Conservation (phyloP, 1,284 basidiomycete genomes). For the Microbotryomycetes sp. region DNA sequence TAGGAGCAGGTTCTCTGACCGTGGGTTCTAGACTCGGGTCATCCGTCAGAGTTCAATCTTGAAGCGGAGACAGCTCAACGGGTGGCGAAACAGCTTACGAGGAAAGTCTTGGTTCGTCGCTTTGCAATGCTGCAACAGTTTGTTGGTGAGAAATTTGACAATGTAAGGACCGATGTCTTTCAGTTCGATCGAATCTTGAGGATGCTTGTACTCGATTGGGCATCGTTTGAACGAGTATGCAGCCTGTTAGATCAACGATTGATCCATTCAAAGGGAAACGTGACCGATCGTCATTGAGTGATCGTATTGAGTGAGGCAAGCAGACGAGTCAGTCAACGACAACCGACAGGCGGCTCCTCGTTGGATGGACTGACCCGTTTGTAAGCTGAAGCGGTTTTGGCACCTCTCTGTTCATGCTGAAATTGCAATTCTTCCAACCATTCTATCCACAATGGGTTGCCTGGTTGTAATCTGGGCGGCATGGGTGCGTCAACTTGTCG, state of each 20-base stretch:
- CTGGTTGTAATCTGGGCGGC: conserved; percentile 5
- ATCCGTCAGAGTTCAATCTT: too few relatives aligned
- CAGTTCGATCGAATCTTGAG: conserved; percentile 16
- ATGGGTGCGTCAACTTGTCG: too few relatives aligned
- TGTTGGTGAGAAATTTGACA: conserved; percentile 4
- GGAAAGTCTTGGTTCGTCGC: conserved; percentile 1
- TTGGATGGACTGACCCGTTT: neutral
- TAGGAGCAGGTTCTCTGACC: too few relatives aligned
- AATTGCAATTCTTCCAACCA: conserved; percentile 20
- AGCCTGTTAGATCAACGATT: conserved; percentile 10
- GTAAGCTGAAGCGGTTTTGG: conserved; percentile 1
- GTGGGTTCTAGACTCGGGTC: too few relatives aligned
- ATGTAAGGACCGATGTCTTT: conserved; percentile 14
- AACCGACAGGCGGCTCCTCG: neutral
- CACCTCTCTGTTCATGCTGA: conserved; percentile 8
- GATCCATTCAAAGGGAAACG: neutral
- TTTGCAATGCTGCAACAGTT: conserved; percentile 9
- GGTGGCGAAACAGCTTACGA: too few relatives aligned
- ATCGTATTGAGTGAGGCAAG: neutral
- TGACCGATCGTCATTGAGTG: neutral
- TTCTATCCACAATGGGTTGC: conserved; percentile 29
- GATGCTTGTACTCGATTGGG: conserved; percentile 18
- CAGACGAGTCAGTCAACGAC: neutral
- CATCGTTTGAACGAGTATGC: conserved; percentile 12
- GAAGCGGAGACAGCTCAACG: too few relatives aligned